Conservation (phyloP, 176 grass and related monocot genomes). For the Triticum timopheevii region DNA sequence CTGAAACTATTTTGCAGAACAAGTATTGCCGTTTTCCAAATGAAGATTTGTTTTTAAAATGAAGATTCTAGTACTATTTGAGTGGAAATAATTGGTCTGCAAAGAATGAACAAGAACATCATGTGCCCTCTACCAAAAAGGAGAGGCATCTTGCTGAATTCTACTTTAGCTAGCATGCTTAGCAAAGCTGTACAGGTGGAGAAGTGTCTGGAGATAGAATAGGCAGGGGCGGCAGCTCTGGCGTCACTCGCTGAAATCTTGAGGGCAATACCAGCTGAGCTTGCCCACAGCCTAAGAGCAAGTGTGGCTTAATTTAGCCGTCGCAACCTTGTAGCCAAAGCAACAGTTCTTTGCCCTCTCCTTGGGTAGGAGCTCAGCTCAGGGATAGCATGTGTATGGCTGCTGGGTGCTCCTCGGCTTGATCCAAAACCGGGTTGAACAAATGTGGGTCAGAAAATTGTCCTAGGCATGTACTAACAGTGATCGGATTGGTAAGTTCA, state of each 20-base stretch:
- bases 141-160: constrained; percentile 16
- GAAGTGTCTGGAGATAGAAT: constrained; percentile 61
- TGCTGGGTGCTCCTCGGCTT: constrained; percentile 11
- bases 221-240: constrained; percentile 36
- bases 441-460: background rate
- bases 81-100: background rate
- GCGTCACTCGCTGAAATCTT: constrained; percentile 42
- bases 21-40: background rate
- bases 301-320: constrained; percentile 21
- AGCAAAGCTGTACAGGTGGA: constrained; percentile 39
- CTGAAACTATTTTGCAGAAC: background rate
- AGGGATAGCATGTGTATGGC: constrained; percentile 52
- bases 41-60: too few relatives aligned
- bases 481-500: background rate
- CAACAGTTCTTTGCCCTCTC: constrained; percentile 1
- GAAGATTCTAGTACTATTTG: background rate
- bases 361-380: background rate
- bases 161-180: constrained; percentile 28
- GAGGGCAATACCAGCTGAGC: constrained; percentile 43
- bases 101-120: background rate
- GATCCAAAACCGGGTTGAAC: constrained; percentile 1
- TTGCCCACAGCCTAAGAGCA: constrained; percentile 58
- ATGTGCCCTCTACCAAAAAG: constrained; percentile 7
- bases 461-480: background rate
- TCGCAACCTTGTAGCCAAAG: background rate